phyloP scores from a whole-genome alignment of 768 basidiomycete species.

The Mycena vulgaris region DNA sequence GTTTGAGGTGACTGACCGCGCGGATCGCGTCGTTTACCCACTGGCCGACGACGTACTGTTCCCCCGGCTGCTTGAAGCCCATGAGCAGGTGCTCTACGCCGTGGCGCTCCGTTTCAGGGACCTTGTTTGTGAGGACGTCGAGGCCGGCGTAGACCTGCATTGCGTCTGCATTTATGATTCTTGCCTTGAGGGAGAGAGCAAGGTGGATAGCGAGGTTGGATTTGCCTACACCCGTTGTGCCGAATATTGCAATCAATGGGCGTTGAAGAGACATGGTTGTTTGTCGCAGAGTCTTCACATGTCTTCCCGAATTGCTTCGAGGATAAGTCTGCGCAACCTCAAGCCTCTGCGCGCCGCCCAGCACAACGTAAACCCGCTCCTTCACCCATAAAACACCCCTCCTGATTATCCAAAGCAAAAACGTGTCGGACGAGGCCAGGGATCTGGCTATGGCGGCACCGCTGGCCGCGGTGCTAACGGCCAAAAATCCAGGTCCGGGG shows the following conservation, averaged over 20 bases:
- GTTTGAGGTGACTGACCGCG: slow-evolving; percentile 66
- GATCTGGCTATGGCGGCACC: slow-evolving; percentile 92
- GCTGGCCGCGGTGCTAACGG: slow-evolving; percentile 96
- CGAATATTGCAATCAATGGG: slow-evolving; percentile 89
- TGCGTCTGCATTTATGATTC: slow-evolving; percentile 95
- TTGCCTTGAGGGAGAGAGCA: slow-evolving; percentile 78
- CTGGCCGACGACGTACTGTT: slow-evolving; percentile 89
- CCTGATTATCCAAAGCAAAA: slow-evolving; percentile 74
- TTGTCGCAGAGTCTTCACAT: slow-evolving; percentile 42
- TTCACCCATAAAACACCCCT: background rate
- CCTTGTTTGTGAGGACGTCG: slow-evolving; percentile 96
- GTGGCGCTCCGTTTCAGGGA: slow-evolving; percentile 79
- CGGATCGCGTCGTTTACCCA: slow-evolving; percentile 90
- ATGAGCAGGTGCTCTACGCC: slow-evolving; percentile 93
- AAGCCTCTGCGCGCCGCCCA: slow-evolving; percentile 79
- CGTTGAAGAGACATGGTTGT: slow-evolving; percentile 53
- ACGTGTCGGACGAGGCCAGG: slow-evolving; percentile 95
- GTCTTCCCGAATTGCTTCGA: slow-evolving; percentile 52
- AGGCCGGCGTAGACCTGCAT: slow-evolving; percentile 97
- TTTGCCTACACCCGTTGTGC: slow-evolving; percentile 97
- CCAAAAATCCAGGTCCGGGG: slow-evolving; percentile 93
- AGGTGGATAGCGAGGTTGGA: slow-evolving; percentile 93
- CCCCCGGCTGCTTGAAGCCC: slow-evolving; percentile 88
- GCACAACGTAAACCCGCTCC: slow-evolving; percentile 64
- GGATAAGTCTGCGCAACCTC: slow-evolving; percentile 79